Base-by-base conservation (phyloP, 2,329 filamentous ascomycete genomes). In the Aspergillus sp. region DNA sequence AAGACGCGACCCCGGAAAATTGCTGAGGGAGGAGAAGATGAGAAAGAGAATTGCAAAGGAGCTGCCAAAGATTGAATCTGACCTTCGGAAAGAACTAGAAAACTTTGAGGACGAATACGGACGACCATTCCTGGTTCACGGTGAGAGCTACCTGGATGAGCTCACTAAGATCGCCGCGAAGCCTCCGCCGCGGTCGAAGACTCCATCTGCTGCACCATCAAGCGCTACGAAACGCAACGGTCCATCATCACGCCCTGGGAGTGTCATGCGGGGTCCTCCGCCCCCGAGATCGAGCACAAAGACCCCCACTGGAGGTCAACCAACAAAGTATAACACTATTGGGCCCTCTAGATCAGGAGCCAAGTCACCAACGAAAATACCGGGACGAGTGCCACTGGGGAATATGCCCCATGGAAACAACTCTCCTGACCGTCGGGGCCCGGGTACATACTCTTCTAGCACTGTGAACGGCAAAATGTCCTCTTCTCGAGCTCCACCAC, bases 11-110 rank as follows among this genome's bases (percentile, higher is more conserved):
- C 95, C 95, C 3, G 93, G 92, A 51, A 95, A 96, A 77, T 82
- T 99, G 15, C 81, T 99, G 52, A 85, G 95, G 31, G 95, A 99
- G 72, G 95, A 99, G 78, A 99, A 98, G 83, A 96, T 96, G 91
- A 87, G 95, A 59, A 99, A 99, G 84, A 85, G 93, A 57, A 97
- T 99, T 61, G 85, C 93, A 25, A 99, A 98, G 75, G 95, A 99
- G 70, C 81, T 99, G 31, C 95, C 95, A 56, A 98, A 96, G 79
- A 83, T 99, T 44, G 88, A 93, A 57, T 84, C 83, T 0, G 92
- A 98, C n/a, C 78, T 99, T 58, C 85, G 85, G 63, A 93, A 88
- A 72, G 82, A 84, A n/a, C 82, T 99, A 27, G 90, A 93, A 71
- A 79, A 83, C 46, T 99, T 91, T 87, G 95, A 99, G 72, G 89